phyloP scores from a whole-genome alignment of 805 yeast species.

The Candida jianshihensis region DNA sequence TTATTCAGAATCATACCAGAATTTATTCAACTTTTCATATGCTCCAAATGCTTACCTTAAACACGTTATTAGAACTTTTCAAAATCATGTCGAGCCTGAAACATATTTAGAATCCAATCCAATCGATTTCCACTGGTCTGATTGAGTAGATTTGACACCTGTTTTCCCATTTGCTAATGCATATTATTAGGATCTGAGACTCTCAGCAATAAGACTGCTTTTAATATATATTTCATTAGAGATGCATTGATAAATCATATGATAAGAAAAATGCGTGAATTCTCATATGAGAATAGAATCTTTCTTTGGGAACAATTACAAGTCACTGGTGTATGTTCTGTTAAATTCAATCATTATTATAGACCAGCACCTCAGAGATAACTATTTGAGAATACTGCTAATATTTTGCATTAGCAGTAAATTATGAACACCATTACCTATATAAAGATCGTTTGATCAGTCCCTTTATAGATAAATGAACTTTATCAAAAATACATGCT shows the following conservation, averaged over 20 bases:
- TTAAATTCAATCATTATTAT: conserved; percentile 21
- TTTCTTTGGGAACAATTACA: conserved; percentile 21
- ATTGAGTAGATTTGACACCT: conserved; percentile 23
- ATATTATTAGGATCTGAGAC: no score
- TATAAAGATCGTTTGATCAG: no score
- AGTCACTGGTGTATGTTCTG: conserved; percentile 22
- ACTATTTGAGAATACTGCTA: conserved; percentile 21
- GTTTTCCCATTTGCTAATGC: conserved; percentile 22
- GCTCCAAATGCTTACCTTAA: conserved; percentile 13
- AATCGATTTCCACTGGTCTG: conserved; percentile 27
- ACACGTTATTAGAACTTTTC: conserved; percentile 7
- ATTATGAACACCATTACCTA: no score
- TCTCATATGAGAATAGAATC: conserved; percentile 10
- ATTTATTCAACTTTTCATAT: conserved; percentile 12
- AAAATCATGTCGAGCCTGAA: conserved; percentile 12
- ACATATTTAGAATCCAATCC: conserved; percentile 6
- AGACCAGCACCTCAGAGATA: conserved; percentile 23
- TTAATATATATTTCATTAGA: conserved; percentile 1
- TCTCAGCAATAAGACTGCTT: conserved; percentile 1
- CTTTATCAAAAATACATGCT: no score
- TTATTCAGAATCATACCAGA: conserved; percentile 4
- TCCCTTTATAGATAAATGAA: no score
- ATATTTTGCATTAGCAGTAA: conserved; percentile 21
- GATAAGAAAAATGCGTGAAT: conserved; percentile 21
- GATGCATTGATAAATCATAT: conserved; percentile 9